Evolutionary conservation across 371 early-diverging fungal species (phyloP).

Genomic region (Conidiobolus incongruus): DNA sequence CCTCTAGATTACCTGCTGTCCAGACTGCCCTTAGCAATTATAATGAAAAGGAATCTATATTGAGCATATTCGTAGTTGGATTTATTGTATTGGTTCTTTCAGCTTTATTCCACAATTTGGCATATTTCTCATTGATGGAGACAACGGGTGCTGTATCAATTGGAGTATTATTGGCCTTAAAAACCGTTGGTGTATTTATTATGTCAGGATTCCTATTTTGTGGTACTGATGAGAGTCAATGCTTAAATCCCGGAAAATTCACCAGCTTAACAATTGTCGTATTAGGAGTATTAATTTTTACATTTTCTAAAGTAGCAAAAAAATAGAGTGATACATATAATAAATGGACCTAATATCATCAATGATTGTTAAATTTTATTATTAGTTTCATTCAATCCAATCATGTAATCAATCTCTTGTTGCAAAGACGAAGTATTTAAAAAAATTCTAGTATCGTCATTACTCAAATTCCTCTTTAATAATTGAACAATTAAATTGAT

Average conservation of each 20-base stretch:
- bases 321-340: no score
- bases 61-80: constrained; percentile 6
- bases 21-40: neutral
- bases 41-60: neutral
- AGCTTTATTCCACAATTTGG: constrained; percentile 19
- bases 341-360: no score
- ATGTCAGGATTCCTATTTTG: constrained; percentile 39
- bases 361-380: no score
- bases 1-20: neutral
- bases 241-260: constrained; percentile 28
- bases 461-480: no score
- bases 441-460: no score
- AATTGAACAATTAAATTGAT: no score
- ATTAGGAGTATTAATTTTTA: constrained; percentile 19
- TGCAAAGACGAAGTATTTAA: no score
- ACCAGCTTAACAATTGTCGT: constrained; percentile 18
- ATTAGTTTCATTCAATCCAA: no score
- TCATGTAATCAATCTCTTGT: no score
- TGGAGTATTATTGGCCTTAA: constrained; percentile 34
- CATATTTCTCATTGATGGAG: constrained; percentile 23
- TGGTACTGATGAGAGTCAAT: constrained; percentile 30
- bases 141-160: constrained; percentile 27
- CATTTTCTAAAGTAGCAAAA: no score
- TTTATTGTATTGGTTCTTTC: constrained; percentile 14
- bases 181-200: constrained; percentile 41